Evolutionary conservation across 179 eudicot genomes (phyloP), one percentile per base, ranked within the genome.

Genomic region (Silene vulgaris): DNA sequence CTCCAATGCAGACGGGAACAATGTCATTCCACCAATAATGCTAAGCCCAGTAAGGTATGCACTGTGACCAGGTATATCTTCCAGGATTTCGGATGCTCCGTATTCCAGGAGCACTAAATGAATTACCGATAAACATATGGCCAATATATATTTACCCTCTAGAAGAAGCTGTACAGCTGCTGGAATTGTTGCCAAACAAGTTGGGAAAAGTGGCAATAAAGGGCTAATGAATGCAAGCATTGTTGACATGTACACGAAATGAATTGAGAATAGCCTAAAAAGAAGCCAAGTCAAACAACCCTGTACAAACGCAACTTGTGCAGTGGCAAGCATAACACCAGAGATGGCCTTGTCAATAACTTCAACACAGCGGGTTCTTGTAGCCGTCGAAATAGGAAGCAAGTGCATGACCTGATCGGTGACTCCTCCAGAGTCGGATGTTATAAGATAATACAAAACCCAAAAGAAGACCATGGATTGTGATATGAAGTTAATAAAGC

Each of bases 251-350:
- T 90, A 95, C 86, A 92, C 78, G 77, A 95, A 90, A 63, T 95
- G 97, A 77, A 95, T 84, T 1, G 96, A 86, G 82, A 81, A 92
- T 5, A 95, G 81, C 78, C 96, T 92, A 78, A 95, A 92, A 69
- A 95, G 71, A 29, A 95, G 93, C 99, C 99, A 95, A 37, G 99
- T 92, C 75, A 92, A 86, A 69, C 96, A 95, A 2, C 97, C 97
- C 85, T 92, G 97, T 84, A 89, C 89, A 66, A 95, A 77, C 0
- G 91, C 93, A 68, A 92, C 85, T 86, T 95, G 89, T 14, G 84
- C 89, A 1, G 97, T 95, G 0, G 99, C 97, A 75, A 95, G 80
- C 74, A 95, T 69, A 59, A 89, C 97, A 30, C 97, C 91, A 0
- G 97, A 90, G 32, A 95, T 83, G 0, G 95, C 97, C 21, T 86